These are phyloP conservation scores for Aechmea fasciata DNA, from an alignment of 176 grass and related monocot species.

Conservation along the genomic window DNA sequence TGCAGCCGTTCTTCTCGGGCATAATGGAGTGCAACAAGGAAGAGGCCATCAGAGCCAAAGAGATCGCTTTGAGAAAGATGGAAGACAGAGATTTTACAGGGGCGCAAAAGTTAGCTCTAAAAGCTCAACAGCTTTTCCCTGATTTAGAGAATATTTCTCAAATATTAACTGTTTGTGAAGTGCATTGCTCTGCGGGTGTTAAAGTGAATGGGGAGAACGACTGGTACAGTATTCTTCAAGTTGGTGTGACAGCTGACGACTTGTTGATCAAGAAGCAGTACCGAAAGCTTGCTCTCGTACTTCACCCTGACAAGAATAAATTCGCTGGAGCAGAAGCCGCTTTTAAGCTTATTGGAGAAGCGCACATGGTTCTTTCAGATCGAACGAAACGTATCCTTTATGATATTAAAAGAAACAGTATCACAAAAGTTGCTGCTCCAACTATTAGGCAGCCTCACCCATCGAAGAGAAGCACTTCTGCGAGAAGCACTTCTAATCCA, in stretches of 20 bases:
- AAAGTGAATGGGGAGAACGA: conserved; percentile 68
- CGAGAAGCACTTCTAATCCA: conserved; percentile 28
- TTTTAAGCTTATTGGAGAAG: conserved; percentile 86
- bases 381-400: conserved; percentile 39
- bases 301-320: conserved; percentile 90
- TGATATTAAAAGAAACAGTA: conserved; percentile 60
- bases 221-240: conserved; percentile 88
- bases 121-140: conserved; percentile 55
- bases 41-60: conserved; percentile 61
- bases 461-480: conserved; percentile 28
- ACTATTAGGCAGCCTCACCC: conserved; percentile 22
- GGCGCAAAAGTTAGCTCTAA: conserved; percentile 59
- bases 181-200: conserved; percentile 46
- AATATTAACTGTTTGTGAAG: conserved; percentile 83
- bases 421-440: conserved; percentile 1
- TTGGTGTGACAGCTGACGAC: conserved; percentile 49
- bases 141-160: conserved; percentile 54
- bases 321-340: conserved; percentile 77
- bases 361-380: conserved; percentile 55
- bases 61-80: conserved; percentile 63
- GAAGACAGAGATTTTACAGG: conserved; percentile 52
- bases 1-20: neutral
- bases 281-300: conserved; percentile 65
- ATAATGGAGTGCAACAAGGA: conserved; percentile 91
- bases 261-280: conserved; percentile 68